Conservation (phyloP, 495 filamentous ascomycete species). For the Oidiodendron maius region DNA sequence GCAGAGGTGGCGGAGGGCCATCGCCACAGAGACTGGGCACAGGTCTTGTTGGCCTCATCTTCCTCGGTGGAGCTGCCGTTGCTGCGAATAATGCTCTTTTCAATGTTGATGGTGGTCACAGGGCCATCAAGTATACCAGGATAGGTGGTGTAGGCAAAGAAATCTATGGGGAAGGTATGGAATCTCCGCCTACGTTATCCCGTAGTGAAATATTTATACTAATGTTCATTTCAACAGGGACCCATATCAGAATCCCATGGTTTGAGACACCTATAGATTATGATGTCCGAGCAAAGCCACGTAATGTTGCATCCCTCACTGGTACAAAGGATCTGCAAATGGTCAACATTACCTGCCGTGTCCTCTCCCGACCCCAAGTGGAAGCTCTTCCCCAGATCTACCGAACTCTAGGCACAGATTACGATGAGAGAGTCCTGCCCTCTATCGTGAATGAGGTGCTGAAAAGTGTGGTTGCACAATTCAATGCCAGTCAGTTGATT, state of each 20-base stretch:
- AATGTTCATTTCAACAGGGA: constrained; percentile 51
- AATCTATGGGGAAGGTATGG: constrained; percentile 88
- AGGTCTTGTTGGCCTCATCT: constrained; percentile 41
- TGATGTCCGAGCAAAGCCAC: constrained; percentile 94
- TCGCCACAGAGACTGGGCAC: constrained; percentile 19
- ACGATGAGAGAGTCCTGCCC: constrained; percentile 92
- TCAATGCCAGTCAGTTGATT: constrained; percentile 97
- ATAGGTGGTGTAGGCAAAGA: constrained; percentile 92
- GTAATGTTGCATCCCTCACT: constrained; percentile 93
- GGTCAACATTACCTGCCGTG: constrained; percentile 99
- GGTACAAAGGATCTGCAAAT: constrained; percentile 99
- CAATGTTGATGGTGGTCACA: constrained; percentile 99
- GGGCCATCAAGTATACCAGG: constrained; percentile 96
- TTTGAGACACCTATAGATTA: constrained; percentile 95
- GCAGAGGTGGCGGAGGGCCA: constrained; percentile 13
- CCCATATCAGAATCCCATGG: constrained; percentile 90
- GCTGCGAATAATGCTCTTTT: constrained; percentile 82
- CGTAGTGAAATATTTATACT: too few relatives aligned
- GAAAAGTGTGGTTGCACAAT: constrained; percentile 98
- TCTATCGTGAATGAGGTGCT: constrained; percentile 98
- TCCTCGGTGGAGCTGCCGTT: constrained; percentile 60
- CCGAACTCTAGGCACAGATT: constrained; percentile 90
- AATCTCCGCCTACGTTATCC: too few relatives aligned
- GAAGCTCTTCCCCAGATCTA: constrained; percentile 93
- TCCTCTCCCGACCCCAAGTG: constrained; percentile 84